Evolutionary conservation across 768 basidiomycete genomes (phyloP).

Genomic region (Pleurotus salmoneostramineus): DNA sequence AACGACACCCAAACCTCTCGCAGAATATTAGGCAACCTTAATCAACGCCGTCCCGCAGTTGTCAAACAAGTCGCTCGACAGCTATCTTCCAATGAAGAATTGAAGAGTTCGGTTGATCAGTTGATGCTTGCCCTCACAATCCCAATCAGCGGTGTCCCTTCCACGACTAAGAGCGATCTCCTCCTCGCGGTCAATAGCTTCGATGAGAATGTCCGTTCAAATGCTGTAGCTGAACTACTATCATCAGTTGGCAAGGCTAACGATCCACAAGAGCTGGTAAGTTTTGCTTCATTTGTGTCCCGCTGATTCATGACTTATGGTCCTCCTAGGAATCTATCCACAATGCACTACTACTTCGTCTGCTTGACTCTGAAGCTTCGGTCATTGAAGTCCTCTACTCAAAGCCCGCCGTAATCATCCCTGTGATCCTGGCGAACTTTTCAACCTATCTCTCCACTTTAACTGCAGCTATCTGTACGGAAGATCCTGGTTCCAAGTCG

Average conservation of each 20-base stretch:
- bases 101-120: slow-evolving; percentile 44
- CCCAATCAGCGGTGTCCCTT: slow-evolving; percentile 27
- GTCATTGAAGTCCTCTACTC: slow-evolving; percentile 72
- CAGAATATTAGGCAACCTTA: slow-evolving; percentile 49
- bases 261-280: slow-evolving; percentile 39
- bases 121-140: slow-evolving; percentile 56
- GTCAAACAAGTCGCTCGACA: slow-evolving; percentile 40
- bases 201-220: slow-evolving; percentile 54
- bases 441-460: slow-evolving; percentile 44
- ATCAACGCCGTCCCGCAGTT: slow-evolving; percentile 59
- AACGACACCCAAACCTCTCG: slow-evolving; percentile 19
- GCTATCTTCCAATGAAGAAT: slow-evolving; percentile 27
- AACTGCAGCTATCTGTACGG: slow-evolving; percentile 26
- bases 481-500: slow-evolving; percentile 15
- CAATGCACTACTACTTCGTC: slow-evolving; percentile 63
- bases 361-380: slow-evolving; percentile 56
- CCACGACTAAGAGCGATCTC: slow-evolving; percentile 27
- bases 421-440: slow-evolving; percentile 37
- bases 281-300: slow-evolving; percentile 10
- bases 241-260: slow-evolving; percentile 24
- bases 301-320: neutral
- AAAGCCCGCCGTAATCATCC: slow-evolving; percentile 39
- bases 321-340: slow-evolving; percentile 49
- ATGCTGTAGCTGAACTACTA: slow-evolving; percentile 57
- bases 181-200: slow-evolving; percentile 58